Base-by-base conservation (phyloP, 495 filamentous ascomycete genomes). In the Entonaema liquescens region DNA sequence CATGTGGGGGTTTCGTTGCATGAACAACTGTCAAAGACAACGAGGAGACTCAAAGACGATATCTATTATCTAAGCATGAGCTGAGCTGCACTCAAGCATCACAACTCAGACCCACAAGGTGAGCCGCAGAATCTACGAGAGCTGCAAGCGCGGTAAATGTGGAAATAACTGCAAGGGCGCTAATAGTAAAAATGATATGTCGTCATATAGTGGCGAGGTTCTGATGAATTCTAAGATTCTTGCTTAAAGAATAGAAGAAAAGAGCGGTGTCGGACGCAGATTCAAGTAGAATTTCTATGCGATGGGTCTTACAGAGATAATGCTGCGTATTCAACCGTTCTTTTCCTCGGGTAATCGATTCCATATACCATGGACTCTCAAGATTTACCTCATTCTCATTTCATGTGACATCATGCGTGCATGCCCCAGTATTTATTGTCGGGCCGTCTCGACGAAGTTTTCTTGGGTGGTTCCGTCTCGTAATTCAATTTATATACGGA, bases 301-400 rank as follows among this genome's bases (percentile, higher is more conserved):
- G 49, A 53, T 53, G 49, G 49, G 49, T 29, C 49, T 9, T 29
- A 29, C 26, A 53, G 25, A 28, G 49, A 53, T 53, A 53, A 53
- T 5, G 6, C 25, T 28, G 49, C 7, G 49, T 53, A 28, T 28
- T 53, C 7, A 6, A 33, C 49, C 5, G 29, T 53, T 25, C 1
- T 17, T 53, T 53, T n/a, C 8, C 28, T 17, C 29, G 3, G 49
- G 49, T 29, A 9, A 53, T n/a, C 28, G 12, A 53, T 53, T 13
- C 49, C 17, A 49, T 49, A 29, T 53, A n/a, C 17, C 3, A 53
- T 9, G 25, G 49, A 28, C 15, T 52, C 23, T n/a, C 3, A 1
- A n/a, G 23, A 19, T 19, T 52, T 52, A 25, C 9, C 23, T 53
- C 25, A 53, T 53, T 29, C 21, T 28, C 23, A 29, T 53, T 53